Evolutionary conservation across 176 grass and related monocot genomes (phyloP).

Genomic region (Paspalum notatum): DNA sequence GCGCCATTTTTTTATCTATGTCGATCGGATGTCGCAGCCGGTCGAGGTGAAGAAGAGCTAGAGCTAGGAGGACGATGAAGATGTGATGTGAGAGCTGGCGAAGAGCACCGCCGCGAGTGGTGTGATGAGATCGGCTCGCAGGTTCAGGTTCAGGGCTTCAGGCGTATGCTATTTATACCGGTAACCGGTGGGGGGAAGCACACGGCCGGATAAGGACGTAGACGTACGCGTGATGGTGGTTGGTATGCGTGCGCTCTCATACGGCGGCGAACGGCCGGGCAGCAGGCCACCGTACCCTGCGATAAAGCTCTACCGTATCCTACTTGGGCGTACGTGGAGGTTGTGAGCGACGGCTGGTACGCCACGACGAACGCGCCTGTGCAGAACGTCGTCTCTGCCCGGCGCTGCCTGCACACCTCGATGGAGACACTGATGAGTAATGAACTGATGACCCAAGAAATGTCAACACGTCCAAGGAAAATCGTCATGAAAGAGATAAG

Average conservation of each 20-base stretch:
- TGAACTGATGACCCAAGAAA: no score
- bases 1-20: constrained; percentile 33
- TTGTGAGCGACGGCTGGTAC: not conserved
- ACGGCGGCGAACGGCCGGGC: not conserved
- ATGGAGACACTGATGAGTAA: no score
- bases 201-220: not conserved
- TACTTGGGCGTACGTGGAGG: no score
- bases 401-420: no score
- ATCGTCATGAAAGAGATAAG: no score
- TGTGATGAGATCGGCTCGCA: not conserved
- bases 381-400: no score
- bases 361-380: constrained; percentile 3
- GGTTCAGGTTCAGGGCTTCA: not conserved
- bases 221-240: not conserved
- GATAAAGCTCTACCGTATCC: not conserved
- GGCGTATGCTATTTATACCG: constrained; percentile 9
- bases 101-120: no score
- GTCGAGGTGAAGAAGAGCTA: not conserved
- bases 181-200: not conserved
- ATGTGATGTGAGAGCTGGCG: no score
- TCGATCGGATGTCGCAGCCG: not conserved
- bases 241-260: not conserved
- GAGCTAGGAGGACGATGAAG: not conserved
- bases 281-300: not conserved
- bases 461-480: no score